Evolutionary conservation across 2,329 filamentous ascomycete species (phyloP).

Genomic region (Trichoderma harzianum): DNA sequence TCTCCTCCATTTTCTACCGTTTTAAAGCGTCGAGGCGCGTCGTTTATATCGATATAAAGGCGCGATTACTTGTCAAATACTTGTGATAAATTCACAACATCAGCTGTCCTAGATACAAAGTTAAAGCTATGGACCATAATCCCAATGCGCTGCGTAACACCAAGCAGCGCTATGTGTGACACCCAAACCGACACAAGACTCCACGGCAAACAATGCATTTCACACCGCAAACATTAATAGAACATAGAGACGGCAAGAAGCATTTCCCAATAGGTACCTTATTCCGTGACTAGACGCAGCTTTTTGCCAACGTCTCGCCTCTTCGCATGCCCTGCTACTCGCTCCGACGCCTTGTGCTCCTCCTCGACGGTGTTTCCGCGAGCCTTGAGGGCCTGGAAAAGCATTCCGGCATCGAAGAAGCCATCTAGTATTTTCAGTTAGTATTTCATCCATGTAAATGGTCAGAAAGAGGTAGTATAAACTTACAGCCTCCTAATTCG

Average conservation of each 20-base stretch:
- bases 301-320: slow-evolving; percentile 73
- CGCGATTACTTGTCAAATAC: background rate
- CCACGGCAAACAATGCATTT: background rate
- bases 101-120: background rate
- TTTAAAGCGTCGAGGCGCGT: too few species aligned
- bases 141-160: background rate
- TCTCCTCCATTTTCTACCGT: too few species aligned
- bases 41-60: background rate
- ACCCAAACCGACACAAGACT: background rate
- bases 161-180: background rate
- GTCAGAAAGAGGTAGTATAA: too few species aligned
- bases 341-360: slow-evolving; percentile 54
- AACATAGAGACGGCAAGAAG: background rate
- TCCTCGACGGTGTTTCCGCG: slow-evolving; percentile 54
- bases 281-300: slow-evolving; percentile 43
- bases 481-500: slow-evolving; percentile 89
- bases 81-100: background rate
- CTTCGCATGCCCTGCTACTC: slow-evolving; percentile 55
- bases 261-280: background rate
- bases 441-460: slow-evolving; percentile 19
- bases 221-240: background rate
- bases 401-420: slow-evolving; percentile 96
- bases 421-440: slow-evolving; percentile 63
- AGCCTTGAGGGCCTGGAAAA: slow-evolving; percentile 80
- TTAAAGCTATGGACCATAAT: background rate